A percentile compares a stretch with the other conserved stretches of the same genome.
phyloP scores from a whole-genome alignment of 495 filamentous ascomycete species.

The Podospora conica region DNA sequence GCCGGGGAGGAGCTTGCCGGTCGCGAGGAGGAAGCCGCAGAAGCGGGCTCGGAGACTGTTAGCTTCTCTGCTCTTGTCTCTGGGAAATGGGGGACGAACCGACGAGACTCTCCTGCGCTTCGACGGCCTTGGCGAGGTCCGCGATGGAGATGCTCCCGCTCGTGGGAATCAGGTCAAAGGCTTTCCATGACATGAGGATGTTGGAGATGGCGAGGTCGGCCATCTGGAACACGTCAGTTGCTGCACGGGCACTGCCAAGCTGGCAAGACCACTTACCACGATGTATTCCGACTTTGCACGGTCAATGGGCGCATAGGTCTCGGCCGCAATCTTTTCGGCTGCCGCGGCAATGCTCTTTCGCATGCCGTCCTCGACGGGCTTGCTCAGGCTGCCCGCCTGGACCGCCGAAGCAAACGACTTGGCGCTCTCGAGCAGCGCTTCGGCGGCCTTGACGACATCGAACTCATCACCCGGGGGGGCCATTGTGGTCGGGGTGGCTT shows the following conservation, averaged over 20 bases:
- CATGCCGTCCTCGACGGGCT: background rate
- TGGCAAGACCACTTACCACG: slow-evolving; percentile 16
- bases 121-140: slow-evolving; percentile 20
- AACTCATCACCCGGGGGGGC: too few species aligned
- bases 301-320: slow-evolving; percentile 16
- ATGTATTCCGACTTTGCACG: slow-evolving; percentile 23
- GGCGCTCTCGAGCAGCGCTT: slow-evolving; percentile 19
- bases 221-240: slow-evolving; percentile 10
- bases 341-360: slow-evolving; percentile 15
- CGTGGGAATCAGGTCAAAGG: slow-evolving; percentile 29
- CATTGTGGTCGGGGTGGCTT: background rate
- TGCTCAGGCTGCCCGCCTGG: slow-evolving; percentile 3
- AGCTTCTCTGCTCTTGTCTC: background rate
- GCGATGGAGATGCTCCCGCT: slow-evolving; percentile 21
- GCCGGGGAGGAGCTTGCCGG: slow-evolving; percentile 13
- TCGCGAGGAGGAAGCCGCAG: slow-evolving; percentile 16
- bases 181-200: slow-evolving; percentile 28
- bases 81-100: slow-evolving; percentile 5
- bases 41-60: slow-evolving; percentile 14
- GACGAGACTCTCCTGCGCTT: slow-evolving; percentile 25
- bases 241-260: too few species aligned
- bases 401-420: background rate
- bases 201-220: slow-evolving; percentile 20
- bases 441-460: slow-evolving; percentile 23
- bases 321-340: slow-evolving; percentile 20